Conservation (phyloP, 176 grass and related monocot species). For the Ampelocalamus luodianensis region DNA sequence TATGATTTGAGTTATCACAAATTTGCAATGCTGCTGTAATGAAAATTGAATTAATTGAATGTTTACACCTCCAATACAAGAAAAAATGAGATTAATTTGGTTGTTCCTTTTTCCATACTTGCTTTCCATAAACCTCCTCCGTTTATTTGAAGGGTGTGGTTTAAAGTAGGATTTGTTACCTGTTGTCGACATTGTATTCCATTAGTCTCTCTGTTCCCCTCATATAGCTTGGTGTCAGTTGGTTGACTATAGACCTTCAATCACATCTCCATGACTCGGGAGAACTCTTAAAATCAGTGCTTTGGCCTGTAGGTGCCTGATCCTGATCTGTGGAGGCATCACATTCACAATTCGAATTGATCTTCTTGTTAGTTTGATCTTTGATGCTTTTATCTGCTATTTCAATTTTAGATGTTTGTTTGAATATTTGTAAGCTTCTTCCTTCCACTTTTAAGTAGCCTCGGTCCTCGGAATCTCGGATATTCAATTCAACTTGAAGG, state of each 20-base stretch:
- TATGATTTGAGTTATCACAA: background rate
- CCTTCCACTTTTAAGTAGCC: background rate
- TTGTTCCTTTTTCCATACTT: conserved; percentile 10
- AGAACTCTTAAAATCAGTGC: conserved; percentile 18
- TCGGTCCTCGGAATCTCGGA: no score
- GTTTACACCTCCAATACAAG: background rate
- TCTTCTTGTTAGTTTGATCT: background rate
- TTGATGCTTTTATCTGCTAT: background rate
- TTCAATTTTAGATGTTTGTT: background rate
- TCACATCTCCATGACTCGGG: background rate
- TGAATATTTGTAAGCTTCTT: background rate
- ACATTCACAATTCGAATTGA: background rate
- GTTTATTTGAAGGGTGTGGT: background rate
- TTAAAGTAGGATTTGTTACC: background rate
- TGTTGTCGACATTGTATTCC: background rate
- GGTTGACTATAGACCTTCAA: background rate
- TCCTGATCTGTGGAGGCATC: background rate
- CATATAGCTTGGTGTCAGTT: background rate
- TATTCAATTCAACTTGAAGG: conserved; percentile 7
- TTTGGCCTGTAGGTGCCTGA: background rate
- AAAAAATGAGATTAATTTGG: background rate
- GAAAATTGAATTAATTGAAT: conserved; percentile 17
- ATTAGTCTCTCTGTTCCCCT: background rate
- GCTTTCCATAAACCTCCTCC: background rate
- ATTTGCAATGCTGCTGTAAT: conserved; percentile 12